Evolutionary conservation across 345 rosid species (phyloP).

Genomic region (rapeseed (Brassica napus)): DNA sequence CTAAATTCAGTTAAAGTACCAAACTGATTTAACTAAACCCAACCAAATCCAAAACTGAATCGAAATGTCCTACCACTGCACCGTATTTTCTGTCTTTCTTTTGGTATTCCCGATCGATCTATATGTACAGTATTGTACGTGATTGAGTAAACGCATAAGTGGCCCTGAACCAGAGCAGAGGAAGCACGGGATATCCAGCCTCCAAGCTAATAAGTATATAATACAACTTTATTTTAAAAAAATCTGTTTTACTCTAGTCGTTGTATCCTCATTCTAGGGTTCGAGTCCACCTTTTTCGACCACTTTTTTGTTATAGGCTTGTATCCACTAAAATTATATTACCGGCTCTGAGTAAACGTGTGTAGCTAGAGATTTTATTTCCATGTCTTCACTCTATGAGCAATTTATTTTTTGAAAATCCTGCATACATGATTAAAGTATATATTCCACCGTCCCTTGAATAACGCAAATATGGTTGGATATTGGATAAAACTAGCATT

Average conservation of each 20-base stretch:
- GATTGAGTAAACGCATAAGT: background rate
- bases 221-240: background rate
- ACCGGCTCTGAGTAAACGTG: background rate
- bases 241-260: background rate
- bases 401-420: background rate
- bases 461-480: background rate
- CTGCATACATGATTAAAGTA: background rate
- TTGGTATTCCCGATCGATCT: no score
- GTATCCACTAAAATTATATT: background rate
- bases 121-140: no score
- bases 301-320: background rate
- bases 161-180: background rate
- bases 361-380: background rate
- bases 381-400: background rate
- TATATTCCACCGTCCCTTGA: background rate
- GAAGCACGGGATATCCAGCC: background rate
- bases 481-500: background rate
- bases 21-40: no score
- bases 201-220: background rate
- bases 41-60: no score
- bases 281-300: background rate
- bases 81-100: no score
- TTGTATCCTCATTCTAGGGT: background rate
- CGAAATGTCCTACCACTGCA: no score
- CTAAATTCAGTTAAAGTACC: no score